Percentiles rank a stretch among this genome's conserved stretches.
phyloP scores from a whole-genome alignment of 2,329 filamentous ascomycete species.

The Fusarium domesticum region DNA sequence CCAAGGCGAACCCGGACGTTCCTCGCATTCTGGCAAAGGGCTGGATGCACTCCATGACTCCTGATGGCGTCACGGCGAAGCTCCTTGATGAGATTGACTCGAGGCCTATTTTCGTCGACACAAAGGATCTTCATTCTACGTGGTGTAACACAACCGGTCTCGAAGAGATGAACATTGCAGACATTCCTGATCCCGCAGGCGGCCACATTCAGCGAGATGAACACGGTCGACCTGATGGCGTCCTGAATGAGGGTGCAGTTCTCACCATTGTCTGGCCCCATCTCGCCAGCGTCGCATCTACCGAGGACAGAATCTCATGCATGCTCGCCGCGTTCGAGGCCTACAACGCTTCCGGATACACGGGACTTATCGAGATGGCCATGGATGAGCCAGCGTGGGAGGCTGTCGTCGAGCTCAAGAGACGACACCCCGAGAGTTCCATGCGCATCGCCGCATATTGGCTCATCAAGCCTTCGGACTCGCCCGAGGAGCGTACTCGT shows the following conservation, averaged over 20 bases:
- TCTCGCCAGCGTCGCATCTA: conserved; percentile 45
- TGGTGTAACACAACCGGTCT: conserved; percentile 55
- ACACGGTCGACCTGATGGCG: conserved; percentile 46
- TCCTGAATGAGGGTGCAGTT: conserved; percentile 52
- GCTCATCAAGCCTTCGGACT: conserved; percentile 50
- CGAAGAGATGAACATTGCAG: conserved; percentile 45
- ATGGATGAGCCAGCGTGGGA: conserved; percentile 59
- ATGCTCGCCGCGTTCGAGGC: conserved; percentile 48
- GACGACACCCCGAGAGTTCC: conserved; percentile 26
- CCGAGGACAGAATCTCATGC: conserved; percentile 47
- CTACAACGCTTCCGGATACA: conserved; percentile 53
- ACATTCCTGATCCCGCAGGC: conserved; percentile 47
- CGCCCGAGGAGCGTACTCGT: conserved; percentile 38
- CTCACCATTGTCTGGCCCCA: conserved; percentile 55
- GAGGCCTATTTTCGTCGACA: conserved; percentile 55
- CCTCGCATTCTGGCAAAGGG: conserved; percentile 51
- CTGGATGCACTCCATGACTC: conserved; percentile 54
- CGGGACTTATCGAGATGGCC: conserved; percentile 57
- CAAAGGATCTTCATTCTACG: conserved; percentile 54
- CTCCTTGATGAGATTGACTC: conserved; percentile 51
- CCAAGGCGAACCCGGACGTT: conserved; percentile 44
- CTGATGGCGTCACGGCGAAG: conserved; percentile 42
- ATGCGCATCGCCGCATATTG: conserved; percentile 55
- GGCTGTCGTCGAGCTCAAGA: conserved; percentile 44
- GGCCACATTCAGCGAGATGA: conserved; percentile 51